phyloP scores from a whole-genome alignment of 2,329 filamentous ascomycete genomes.

The Hymenoscyphus fraxineus region DNA sequence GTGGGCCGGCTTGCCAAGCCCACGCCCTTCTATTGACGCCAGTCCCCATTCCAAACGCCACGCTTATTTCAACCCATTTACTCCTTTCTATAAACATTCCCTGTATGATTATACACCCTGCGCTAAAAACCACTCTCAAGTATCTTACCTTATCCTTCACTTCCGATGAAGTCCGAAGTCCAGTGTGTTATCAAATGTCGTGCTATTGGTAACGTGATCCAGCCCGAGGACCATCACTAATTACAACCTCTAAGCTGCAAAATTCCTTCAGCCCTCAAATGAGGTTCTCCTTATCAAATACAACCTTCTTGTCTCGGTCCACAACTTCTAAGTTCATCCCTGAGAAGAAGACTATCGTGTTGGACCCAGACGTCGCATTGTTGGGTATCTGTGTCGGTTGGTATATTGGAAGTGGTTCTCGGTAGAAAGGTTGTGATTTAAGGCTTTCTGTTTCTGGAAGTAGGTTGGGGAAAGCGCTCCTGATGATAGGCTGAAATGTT shows the following conservation, averaged over 20 bases:
- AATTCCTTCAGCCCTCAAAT: background rate
- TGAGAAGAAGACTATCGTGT: background rate
- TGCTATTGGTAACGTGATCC: no score
- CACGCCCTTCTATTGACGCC: background rate
- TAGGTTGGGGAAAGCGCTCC: background rate
- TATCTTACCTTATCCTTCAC: no score
- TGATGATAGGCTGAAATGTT: constrained; percentile 52
- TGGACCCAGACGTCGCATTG: background rate
- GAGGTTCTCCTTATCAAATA: background rate
- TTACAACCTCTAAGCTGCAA: background rate
- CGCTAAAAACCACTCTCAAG: no score
- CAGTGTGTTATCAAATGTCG: no score
- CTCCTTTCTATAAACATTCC: background rate
- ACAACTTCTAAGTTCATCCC: background rate
- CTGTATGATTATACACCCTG: no score
- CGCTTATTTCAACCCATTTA: background rate
- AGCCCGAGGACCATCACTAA: background rate
- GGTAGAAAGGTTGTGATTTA: background rate
- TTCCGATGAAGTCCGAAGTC: no score
- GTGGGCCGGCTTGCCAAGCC: background rate
- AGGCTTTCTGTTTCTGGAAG: background rate
- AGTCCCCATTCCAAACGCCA: background rate
- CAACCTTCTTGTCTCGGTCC: background rate
- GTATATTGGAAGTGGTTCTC: background rate
- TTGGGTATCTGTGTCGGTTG: background rate